Evolutionary conservation across 164 flowering plant genomes (phyloP).

Genomic region (Paratinospora sagittata): DNA sequence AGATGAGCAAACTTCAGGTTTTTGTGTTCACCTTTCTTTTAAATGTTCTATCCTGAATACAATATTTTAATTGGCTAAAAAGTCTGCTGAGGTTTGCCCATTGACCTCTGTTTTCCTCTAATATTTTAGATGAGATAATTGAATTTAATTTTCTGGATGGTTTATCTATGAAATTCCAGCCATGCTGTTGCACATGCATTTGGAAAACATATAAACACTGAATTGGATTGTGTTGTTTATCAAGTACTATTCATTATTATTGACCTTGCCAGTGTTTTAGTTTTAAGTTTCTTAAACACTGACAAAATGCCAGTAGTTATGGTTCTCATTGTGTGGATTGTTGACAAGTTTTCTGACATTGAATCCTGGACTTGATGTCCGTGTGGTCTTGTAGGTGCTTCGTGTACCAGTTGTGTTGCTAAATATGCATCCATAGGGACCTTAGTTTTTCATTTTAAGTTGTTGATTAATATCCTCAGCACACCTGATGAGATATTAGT

Average conservation of each 20-base stretch:
- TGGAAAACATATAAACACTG: neutral
- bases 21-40: slow-evolving; percentile 9
- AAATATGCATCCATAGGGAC: neutral
- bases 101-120: neutral
- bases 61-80: neutral
- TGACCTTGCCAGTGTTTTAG: neutral
- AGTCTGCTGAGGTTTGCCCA: neutral
- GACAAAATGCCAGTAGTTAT: neutral
- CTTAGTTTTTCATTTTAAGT: neutral
- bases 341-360: neutral
- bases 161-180: neutral
- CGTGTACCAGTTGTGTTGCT: too few relatives aligned
- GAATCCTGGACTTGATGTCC: neutral
- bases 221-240: too few relatives aligned
- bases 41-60: neutral
- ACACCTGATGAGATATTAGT: neutral
- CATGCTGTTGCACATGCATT: slow-evolving; percentile 14
- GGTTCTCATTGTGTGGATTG: neutral
- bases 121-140: slow-evolving; percentile 1
- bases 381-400: neutral
- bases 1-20: slow-evolving; percentile 91
- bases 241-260: too few relatives aligned
- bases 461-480: neutral
- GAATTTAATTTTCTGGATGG: too few relatives aligned
- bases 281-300: neutral